Base-by-base conservation (phyloP, 139 green algal genomes). In the Penium margaritaceum region DNA sequence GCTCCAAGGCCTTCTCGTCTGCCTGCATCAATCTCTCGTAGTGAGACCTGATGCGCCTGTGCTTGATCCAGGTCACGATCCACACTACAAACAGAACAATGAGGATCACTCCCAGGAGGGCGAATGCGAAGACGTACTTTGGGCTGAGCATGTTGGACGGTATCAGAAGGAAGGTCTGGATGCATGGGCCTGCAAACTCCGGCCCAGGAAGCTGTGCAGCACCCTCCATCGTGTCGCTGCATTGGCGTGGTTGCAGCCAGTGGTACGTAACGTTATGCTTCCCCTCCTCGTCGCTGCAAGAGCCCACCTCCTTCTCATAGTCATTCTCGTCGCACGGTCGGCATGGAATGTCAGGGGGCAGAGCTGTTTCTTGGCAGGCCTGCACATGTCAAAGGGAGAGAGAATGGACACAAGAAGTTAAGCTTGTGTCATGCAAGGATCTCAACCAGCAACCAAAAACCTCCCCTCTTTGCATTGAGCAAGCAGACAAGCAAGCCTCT, bases 1-100 rank as follows among this genome's bases (percentile, higher is more conserved):
- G n/a, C n/a, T n/a, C n/a, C n/a, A n/a, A n/a, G n/a, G n/a, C n/a
- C n/a, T n/a, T n/a, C n/a, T n/a, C n/a, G n/a, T n/a, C n/a, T n/a
- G n/a, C n/a, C 36, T 63, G 19, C 41, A 74, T 19, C 66, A 74
- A 21, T 39, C 66, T 74, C 41, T 39, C 17, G n/a, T 74, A 74
- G 30, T 30, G 17, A 12, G 36, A 65, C 19, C 66, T 66, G 1
- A 74, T 29, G 38, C 37, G 21, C 36, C 41, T 15, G 33, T 60
- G 41, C 41, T 53, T 74, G 46, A 63, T 60, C 51, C 54, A 63
- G 21, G 41, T 63, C 36, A 74, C 66, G 33, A 61, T 15, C 21
- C 30, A 74, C 51, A 74, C n/a, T 19, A 74, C 54, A 17, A 39
- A 63, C n/a, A 74, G 41, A 33, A 63, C 34, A 9, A 74, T 9